Evolutionary conservation across 2,329 filamentous ascomycete genomes (phyloP).

Genomic region (Apiospora kogelbergensis): DNA sequence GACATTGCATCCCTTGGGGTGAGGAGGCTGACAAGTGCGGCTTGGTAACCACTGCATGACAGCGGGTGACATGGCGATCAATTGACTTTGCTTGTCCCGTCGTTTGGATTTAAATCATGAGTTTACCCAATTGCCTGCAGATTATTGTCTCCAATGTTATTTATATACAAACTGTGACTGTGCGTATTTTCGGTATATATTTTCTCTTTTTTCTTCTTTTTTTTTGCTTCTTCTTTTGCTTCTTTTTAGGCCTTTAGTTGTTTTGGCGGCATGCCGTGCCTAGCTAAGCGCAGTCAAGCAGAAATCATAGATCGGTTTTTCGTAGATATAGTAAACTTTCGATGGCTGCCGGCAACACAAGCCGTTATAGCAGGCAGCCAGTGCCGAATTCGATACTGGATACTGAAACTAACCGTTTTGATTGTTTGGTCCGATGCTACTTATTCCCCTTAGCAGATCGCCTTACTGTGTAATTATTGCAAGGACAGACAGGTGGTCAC

Average conservation of each 20-base stretch:
- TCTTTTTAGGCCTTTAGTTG: too few relatives aligned
- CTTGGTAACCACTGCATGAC: background rate
- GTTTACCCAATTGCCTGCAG: background rate
- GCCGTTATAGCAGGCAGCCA: background rate
- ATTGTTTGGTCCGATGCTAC: background rate
- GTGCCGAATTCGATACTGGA: background rate
- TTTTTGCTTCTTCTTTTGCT: background rate
- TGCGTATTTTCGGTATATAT: background rate
- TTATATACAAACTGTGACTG: background rate
- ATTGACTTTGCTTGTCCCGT: background rate
- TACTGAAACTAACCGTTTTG: background rate
- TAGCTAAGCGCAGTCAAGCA: background rate
- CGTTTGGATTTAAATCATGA: background rate
- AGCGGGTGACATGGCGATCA: background rate
- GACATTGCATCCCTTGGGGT: background rate
- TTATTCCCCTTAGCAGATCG: background rate
- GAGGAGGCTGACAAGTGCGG: background rate
- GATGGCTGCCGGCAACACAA: background rate
- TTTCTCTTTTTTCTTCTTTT: background rate
- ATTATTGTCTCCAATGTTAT: background rate
- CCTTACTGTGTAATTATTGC: background rate
- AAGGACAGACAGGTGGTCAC: background rate
- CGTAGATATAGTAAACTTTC: background rate
- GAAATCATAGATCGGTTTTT: background rate
- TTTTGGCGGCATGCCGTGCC: background rate